Conservation (phyloP, 1,284 basidiomycete species). For the Dichomitus squalens region DNA sequence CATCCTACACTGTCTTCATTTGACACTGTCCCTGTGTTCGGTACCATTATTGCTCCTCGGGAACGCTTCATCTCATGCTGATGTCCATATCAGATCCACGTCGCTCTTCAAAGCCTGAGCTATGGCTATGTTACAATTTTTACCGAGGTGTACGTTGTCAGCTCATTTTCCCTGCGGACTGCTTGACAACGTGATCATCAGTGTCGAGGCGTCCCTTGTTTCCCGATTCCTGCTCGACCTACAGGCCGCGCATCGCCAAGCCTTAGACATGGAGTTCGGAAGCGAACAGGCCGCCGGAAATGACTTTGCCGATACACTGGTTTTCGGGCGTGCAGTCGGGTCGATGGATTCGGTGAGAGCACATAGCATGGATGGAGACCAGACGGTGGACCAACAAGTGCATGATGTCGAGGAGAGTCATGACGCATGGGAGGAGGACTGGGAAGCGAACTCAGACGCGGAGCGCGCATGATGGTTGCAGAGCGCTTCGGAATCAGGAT, state of each 20-base stretch:
- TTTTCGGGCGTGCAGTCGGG: not conserved
- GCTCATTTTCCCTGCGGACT: not conserved
- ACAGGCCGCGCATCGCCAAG: not conserved
- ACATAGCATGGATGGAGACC: not conserved
- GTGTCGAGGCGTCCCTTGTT: constrained; percentile 2
- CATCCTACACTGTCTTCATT: not conserved
- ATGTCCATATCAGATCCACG: not conserved
- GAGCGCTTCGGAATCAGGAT: too few relatives aligned
- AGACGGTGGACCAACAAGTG: not conserved
- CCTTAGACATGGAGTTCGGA: not conserved
- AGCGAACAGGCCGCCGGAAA: not conserved
- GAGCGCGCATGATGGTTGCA: too few relatives aligned
- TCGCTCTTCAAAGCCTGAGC: not conserved
- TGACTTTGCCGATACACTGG: not conserved
- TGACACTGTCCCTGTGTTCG: not conserved
- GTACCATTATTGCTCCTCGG: not conserved
- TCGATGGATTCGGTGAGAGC: not conserved
- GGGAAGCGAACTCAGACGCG: too few relatives aligned
- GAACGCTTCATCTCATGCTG: not conserved
- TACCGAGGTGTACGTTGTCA: not conserved
- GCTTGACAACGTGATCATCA: not conserved
- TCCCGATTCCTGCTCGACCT: constrained; percentile 6
- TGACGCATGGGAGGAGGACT: too few relatives aligned
- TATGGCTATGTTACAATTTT: constrained; percentile 1
- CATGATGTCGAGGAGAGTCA: not conserved